phyloP scores from a whole-genome alignment of 768 basidiomycete species.

The Pulveroboletus sp. region DNA sequence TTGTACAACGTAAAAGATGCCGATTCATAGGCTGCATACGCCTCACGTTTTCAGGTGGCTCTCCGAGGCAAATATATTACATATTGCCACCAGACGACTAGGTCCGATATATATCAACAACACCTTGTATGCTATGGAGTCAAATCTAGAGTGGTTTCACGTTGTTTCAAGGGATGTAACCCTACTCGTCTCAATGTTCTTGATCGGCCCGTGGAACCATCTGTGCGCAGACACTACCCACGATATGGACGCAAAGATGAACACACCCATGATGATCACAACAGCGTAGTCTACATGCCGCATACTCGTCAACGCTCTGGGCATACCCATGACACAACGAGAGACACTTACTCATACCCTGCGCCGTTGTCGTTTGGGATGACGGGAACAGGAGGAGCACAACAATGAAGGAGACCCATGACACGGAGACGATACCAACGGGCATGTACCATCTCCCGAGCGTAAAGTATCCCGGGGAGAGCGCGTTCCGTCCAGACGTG shows the following conservation, averaged over 20 bases:
- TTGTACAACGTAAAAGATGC: background rate
- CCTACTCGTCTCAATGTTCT: slow-evolving; percentile 38
- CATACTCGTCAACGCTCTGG: too few relatives aligned
- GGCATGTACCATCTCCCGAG: slow-evolving; percentile 62
- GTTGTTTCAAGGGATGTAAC: slow-evolving; percentile 3
- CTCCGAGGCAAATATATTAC: too few relatives aligned
- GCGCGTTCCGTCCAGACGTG: slow-evolving; percentile 59
- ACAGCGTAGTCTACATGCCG: slow-evolving; percentile 57
- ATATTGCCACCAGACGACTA: too few relatives aligned
- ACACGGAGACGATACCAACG: slow-evolving; percentile 56
- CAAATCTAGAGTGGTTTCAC: slow-evolving; percentile 11
- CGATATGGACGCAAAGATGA: slow-evolving; percentile 59
- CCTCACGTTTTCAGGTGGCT: too few relatives aligned
- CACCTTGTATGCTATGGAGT: too few relatives aligned
- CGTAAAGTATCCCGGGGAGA: slow-evolving; percentile 58
- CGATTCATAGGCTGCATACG: too few relatives aligned
- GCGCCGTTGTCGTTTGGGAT: slow-evolving; percentile 36
- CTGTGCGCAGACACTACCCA: slow-evolving; percentile 67
- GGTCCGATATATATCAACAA: too few relatives aligned
- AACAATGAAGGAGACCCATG: slow-evolving; percentile 65
- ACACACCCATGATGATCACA: slow-evolving; percentile 62
- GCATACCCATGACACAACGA: background rate
- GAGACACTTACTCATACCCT: slow-evolving; percentile 53
- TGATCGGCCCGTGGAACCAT: slow-evolving; percentile 70
- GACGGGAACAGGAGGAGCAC: slow-evolving; percentile 59